These are phyloP conservation scores for Heliocybe sulcata DNA, from an alignment of 1,284 basidiomycete species.

Conservation along the genomic window DNA sequence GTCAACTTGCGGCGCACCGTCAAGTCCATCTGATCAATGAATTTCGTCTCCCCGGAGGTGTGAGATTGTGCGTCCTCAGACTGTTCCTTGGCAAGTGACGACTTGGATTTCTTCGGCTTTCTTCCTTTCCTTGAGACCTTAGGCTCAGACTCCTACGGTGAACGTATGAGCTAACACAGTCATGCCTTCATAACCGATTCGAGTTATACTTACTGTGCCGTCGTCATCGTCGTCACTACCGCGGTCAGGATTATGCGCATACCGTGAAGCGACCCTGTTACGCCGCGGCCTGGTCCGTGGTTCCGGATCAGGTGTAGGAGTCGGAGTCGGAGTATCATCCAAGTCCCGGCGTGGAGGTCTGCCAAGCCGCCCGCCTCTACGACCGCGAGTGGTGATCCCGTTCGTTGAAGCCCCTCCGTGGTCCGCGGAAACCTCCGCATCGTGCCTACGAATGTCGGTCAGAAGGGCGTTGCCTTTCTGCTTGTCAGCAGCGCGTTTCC, in stretches of 20 bases:
- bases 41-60: conserved; percentile 18
- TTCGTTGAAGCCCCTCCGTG: conserved; percentile 10
- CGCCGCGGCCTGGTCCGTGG: background rate
- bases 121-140: conserved; percentile 24
- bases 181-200: background rate
- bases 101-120: conserved; percentile 21
- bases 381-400: background rate
- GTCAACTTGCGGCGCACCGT: conserved; percentile 27
- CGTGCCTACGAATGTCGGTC: conserved; percentile 72
- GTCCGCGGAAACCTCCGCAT: conserved; percentile 50
- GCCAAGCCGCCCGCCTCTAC: background rate
- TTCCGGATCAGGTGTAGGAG: conserved; percentile 4
- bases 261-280: background rate
- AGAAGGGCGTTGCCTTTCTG: conserved; percentile 73
- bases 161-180: background rate
- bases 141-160: conserved; percentile 16
- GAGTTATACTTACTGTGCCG: background rate
- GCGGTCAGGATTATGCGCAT: background rate
- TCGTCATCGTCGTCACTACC: conserved; percentile 4
- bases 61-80: conserved; percentile 21
- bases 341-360: background rate
- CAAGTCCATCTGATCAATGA: conserved; percentile 22
- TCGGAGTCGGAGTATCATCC: background rate
- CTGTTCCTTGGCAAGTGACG: conserved; percentile 7
- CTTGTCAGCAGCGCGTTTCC: conserved; percentile 47